These are phyloP conservation scores for Wickerhamomyces chaumierensis DNA, from an alignment of 805 yeast genomes.

Conservation along the genomic window DNA sequence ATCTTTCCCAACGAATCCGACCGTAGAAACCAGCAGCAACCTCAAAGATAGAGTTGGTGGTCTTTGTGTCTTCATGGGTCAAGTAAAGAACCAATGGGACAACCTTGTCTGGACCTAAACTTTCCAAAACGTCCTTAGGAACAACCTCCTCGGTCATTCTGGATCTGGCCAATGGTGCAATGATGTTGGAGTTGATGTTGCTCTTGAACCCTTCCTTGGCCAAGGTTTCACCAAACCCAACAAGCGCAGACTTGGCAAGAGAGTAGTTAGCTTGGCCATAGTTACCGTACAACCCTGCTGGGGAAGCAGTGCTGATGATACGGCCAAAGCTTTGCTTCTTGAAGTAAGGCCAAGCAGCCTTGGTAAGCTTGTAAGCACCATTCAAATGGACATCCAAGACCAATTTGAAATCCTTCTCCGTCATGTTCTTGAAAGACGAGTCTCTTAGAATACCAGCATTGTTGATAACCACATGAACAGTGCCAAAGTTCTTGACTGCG, in stretches of 20 bases:
- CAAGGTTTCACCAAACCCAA: constrained; percentile 87
- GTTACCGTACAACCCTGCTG: constrained; percentile 94
- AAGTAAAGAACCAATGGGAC: constrained; percentile 85
- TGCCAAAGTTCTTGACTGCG: constrained; percentile 78
- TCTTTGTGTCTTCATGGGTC: constrained; percentile 50
- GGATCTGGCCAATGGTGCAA: constrained; percentile 92
- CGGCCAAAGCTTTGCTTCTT: constrained; percentile 81
- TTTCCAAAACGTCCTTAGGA: constrained; percentile 76
- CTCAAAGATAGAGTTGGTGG: constrained; percentile 74
- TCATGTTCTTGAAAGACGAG: constrained; percentile 77
- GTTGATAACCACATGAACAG: constrained; percentile 80
- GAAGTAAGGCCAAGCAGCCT: constrained; percentile 89
- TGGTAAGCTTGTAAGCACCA: constrained; percentile 78
- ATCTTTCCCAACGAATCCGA: constrained; percentile 91
- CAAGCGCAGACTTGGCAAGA: constrained; percentile 82
- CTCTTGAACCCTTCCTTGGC: constrained; percentile 87
- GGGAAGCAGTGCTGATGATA: constrained; percentile 87
- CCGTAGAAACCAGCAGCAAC: constrained; percentile 91
- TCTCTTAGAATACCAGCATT: constrained; percentile 95
- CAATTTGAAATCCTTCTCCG: constrained; percentile 63
- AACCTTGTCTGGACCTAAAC: constrained; percentile 75
- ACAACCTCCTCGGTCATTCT: constrained; percentile 90
- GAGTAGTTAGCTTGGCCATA: constrained; percentile 96
- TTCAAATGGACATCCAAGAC: constrained; percentile 82
- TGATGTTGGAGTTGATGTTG: constrained; percentile 75